Percentiles rank a stretch among this genome's conserved stretches.
These are phyloP conservation scores for Phytophthora multivora DNA, from an alignment of 352 stramenopile species.

Conservation along the genomic window DNA sequence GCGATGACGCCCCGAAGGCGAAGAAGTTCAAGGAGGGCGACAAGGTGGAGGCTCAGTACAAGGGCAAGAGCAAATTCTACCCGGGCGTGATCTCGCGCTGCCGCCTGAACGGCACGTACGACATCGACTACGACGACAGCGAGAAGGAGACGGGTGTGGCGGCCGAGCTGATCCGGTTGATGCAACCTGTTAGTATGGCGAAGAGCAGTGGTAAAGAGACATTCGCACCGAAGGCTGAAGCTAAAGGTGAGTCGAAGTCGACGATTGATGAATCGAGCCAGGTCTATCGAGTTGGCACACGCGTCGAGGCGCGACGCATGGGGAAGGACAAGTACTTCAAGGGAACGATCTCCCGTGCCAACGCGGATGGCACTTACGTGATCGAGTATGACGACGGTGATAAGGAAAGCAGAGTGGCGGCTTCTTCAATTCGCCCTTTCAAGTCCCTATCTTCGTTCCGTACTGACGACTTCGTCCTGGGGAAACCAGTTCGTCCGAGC, in stretches of 20 bases:
- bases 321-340: slow-evolving; percentile 64
- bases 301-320: slow-evolving; percentile 69
- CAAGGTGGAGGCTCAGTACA: slow-evolving; percentile 25
- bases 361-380: slow-evolving; percentile 64
- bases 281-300: slow-evolving; percentile 19
- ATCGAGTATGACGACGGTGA: slow-evolving; percentile 85
- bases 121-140: slow-evolving; percentile 24
- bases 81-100: slow-evolving; percentile 20
- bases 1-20: slow-evolving; percentile 17
- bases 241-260: slow-evolving; percentile 10
- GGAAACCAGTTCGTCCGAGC: slow-evolving; percentile 40
- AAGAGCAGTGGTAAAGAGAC: slow-evolving; percentile 3
- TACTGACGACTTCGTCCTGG: slow-evolving; percentile 36
- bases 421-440: slow-evolving; percentile 40
- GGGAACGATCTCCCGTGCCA: slow-evolving; percentile 52
- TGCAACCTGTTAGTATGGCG: slow-evolving; percentile 24
- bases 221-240: neutral
- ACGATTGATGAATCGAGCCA: neutral
- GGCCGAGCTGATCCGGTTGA: slow-evolving; percentile 12
- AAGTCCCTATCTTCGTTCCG: slow-evolving; percentile 33
- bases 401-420: slow-evolving; percentile 46
- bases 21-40: slow-evolving; percentile 19
- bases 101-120: slow-evolving; percentile 23
- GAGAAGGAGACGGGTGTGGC: slow-evolving; percentile 25
- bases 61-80: slow-evolving; percentile 26